These are phyloP conservation scores for Pugionium cornutum DNA, from an alignment of 345 rosid species.

Conservation along the genomic window DNA sequence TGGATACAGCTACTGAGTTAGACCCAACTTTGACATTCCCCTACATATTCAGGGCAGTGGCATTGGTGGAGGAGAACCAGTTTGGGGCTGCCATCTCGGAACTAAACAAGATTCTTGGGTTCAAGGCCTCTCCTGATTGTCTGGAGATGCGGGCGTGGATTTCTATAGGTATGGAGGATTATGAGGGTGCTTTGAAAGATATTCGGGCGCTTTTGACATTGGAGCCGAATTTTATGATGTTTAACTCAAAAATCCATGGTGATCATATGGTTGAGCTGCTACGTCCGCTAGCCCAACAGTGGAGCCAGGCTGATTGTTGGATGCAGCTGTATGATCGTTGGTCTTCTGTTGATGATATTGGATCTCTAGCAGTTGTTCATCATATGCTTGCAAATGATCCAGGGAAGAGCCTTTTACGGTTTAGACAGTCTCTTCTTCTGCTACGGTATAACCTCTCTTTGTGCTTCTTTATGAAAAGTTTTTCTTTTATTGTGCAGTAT, in stretches of 20 bases:
- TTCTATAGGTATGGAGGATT: slow-evolving; percentile 61
- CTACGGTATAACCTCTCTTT: background rate
- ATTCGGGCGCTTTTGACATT: slow-evolving; percentile 70
- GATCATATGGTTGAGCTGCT: slow-evolving; percentile 71
- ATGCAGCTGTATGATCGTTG: slow-evolving; percentile 83
- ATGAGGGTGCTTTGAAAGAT: slow-evolving; percentile 68
- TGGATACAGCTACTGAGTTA: slow-evolving; percentile 57
- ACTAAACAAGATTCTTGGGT: slow-evolving; percentile 64
- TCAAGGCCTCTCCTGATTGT: slow-evolving; percentile 69
- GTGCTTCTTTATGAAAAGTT: too few species aligned
- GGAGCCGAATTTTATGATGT: slow-evolving; percentile 70
- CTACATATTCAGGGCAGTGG: slow-evolving; percentile 67
- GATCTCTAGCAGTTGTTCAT: slow-evolving; percentile 82
- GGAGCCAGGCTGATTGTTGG: slow-evolving; percentile 86
- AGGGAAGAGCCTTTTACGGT: slow-evolving; percentile 70
- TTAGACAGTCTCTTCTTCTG: slow-evolving; percentile 83
- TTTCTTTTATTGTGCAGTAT: too few species aligned
- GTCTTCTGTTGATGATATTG: slow-evolving; percentile 92
- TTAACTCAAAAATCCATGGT: slow-evolving; percentile 55
- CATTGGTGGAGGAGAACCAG: slow-evolving; percentile 63
- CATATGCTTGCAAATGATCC: slow-evolving; percentile 78
- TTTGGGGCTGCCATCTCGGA: slow-evolving; percentile 63
- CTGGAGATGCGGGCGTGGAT: slow-evolving; percentile 84
- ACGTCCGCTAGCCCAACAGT: slow-evolving; percentile 60
- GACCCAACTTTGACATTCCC: slow-evolving; percentile 83